Conservation (phyloP, 345 rosid species). For the Dipteronia sinensis region DNA sequence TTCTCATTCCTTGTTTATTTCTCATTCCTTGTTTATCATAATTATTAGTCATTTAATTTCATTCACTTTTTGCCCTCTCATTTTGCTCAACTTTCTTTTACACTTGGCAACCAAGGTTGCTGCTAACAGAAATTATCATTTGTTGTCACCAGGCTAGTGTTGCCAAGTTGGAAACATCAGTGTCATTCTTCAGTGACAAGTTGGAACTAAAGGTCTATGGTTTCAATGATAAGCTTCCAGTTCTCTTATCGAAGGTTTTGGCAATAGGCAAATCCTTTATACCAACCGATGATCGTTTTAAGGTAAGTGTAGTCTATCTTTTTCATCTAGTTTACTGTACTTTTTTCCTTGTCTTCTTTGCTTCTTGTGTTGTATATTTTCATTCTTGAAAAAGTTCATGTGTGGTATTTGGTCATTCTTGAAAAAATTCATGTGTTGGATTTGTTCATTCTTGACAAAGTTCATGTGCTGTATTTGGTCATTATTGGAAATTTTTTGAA, state of each 20-base stretch:
- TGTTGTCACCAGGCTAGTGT: conserved; percentile 75
- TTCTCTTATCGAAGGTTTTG: conserved; percentile 73
- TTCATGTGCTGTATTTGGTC: background rate
- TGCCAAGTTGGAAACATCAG: conserved; percentile 88
- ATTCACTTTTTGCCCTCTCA: background rate
- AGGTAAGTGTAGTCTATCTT: conserved; percentile 39
- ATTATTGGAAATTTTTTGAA: background rate
- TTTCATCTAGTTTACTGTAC: background rate
- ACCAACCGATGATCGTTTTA: conserved; percentile 78
- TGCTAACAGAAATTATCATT: conserved; percentile 9
- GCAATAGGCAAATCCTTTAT: conserved; percentile 67
- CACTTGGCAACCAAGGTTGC: conserved; percentile 11
- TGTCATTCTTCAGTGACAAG: conserved; percentile 67
- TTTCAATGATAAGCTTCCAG: conserved; percentile 82
- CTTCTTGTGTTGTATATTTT: background rate
- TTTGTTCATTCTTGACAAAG: no score
- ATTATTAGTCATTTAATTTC: background rate
- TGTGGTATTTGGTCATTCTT: background rate
- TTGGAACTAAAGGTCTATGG: conserved; percentile 92
- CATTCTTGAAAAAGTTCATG: background rate
- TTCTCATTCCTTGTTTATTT: no score
- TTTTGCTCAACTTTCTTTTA: background rate
- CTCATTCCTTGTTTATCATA: no score
- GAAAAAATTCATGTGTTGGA: background rate
- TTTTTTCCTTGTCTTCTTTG: background rate